Percentiles rank a stretch among this genome's conserved stretches.
Evolutionary conservation across 371 early-diverging fungal species (phyloP).

Genomic region (Saksenaea oblongispora): DNA sequence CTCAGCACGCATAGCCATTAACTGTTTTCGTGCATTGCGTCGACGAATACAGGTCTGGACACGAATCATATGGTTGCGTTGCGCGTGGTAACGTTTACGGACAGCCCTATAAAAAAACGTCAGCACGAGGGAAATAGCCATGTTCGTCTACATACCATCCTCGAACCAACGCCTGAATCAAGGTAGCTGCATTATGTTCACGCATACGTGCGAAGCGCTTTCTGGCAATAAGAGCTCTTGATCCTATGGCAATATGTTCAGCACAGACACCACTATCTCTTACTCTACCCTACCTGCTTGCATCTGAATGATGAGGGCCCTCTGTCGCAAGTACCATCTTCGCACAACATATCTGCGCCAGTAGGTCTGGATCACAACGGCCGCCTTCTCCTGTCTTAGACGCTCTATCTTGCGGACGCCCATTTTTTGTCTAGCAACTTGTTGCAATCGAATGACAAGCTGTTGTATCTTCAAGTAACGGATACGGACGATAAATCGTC

Average conservation of each 20-base stretch:
- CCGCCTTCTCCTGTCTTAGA: slow-evolving; percentile 73
- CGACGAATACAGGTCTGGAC: slow-evolving; percentile 87
- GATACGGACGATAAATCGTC: slow-evolving; percentile 71
- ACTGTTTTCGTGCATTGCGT: slow-evolving; percentile 65
- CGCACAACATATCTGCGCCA: slow-evolving; percentile 71
- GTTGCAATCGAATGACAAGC: slow-evolving; percentile 60
- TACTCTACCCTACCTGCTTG: slow-evolving; percentile 44
- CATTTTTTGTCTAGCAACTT: slow-evolving; percentile 59
- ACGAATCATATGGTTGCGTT: slow-evolving; percentile 61
- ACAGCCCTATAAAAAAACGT: slow-evolving; percentile 35
- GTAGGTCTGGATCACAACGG: slow-evolving; percentile 74
- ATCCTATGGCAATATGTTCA: slow-evolving; percentile 3
- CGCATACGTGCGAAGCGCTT: slow-evolving; percentile 46
- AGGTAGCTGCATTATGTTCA: slow-evolving; percentile 66
- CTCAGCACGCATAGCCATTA: slow-evolving; percentile 76
- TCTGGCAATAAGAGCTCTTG: slow-evolving; percentile 58
- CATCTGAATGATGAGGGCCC: slow-evolving; percentile 32
- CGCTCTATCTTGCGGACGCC: slow-evolving; percentile 55
- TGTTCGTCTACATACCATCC: slow-evolving; percentile 36
- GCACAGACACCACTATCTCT: not conserved
- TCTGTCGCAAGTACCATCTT: slow-evolving; percentile 47
- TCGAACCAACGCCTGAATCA: slow-evolving; percentile 71
- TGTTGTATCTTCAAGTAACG: slow-evolving; percentile 60
- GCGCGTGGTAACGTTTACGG: slow-evolving; percentile 59
- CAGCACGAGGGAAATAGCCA: not conserved